Evolutionary conservation across 805 yeast genomes (phyloP).

Genomic region (Cephaloascus albidus): DNA sequence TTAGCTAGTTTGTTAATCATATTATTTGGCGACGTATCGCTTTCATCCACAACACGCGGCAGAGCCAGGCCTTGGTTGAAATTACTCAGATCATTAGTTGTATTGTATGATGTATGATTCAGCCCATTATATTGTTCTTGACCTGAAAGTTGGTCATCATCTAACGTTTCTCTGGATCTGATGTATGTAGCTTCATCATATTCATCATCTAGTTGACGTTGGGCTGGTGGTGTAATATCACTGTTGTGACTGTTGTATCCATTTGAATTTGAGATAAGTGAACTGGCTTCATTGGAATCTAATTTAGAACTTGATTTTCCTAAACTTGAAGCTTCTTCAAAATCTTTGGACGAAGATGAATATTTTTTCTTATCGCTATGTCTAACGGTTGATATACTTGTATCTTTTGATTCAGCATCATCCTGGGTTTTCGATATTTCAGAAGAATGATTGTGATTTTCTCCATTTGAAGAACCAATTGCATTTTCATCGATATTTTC

Average conservation of each 20-base stretch:
- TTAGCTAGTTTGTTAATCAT: background rate
- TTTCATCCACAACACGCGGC: background rate
- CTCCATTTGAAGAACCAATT: slow-evolving; percentile 5
- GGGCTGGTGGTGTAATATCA: too few relatives aligned
- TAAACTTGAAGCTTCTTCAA: background rate
- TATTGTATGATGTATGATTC: too few relatives aligned
- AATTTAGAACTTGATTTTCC: background rate
- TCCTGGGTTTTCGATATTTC: background rate
- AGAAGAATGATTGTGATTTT: background rate
- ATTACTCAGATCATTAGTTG: background rate
- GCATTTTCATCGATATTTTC: slow-evolving; percentile 21
- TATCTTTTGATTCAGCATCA: background rate
- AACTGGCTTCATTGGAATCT: background rate
- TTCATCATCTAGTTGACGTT: background rate
- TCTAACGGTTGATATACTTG: too few relatives aligned
- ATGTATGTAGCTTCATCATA: background rate
- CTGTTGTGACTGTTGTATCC: background rate
- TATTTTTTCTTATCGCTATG: too few relatives aligned
- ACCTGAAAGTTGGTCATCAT: background rate
- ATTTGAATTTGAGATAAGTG: background rate
- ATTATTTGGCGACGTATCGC: background rate
- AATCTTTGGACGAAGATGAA: background rate
- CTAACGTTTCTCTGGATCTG: background rate
- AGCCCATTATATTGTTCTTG: too few relatives aligned
- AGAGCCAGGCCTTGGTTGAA: too few relatives aligned